Evolutionary conservation across 108 stramenopile species (phyloP), one percentile per base, ranked within the genome.

Genomic region (Cylindrotheca closterium): DNA sequence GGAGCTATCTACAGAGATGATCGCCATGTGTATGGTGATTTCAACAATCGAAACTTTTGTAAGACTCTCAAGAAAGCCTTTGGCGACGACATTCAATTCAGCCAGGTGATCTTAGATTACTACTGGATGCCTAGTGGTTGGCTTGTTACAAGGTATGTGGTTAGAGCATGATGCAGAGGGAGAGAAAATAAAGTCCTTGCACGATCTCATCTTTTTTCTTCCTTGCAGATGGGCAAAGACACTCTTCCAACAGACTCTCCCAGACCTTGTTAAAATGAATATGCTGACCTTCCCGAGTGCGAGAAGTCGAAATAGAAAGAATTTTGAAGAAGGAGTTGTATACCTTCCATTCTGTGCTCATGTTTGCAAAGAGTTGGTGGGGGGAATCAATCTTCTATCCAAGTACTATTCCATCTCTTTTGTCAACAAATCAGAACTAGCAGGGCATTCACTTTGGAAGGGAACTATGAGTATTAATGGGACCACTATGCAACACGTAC

Each of bases 331-430:
- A 28, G 86, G 80, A 4, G 85, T 80, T 8, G 78, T 91, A 0
- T 91, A 85, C 58, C 68, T 91, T 23, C 89, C 89, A 2, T 91
- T 91, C 67, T 88, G 86, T 55, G 75, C 81, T 5, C 86, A 91
- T 60, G 84, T 84, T 30, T 80, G 86, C 30, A 76, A 74, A 29
- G 68, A 84, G 51, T 67, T 91, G 23, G 72, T 83, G n/a, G 74
- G 78, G 3, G 64, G 64, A 58, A 73, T 64, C 19, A 48, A 73
- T 24, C 60, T 31, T 4, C 51, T 91, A 33, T 59, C 68, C 53
- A 53, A 84, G 59, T 84, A 78, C 46, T 91, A 79, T 48, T 72
- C 78, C 24, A 82, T 91, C 25, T 77, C 86, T 1, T 91, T 91
- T 76, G 45, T 91, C 23, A 33, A 78, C 22, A 84, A 88, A 37